A percentile compares a stretch with the other conserved stretches of the same genome.
These are phyloP conservation scores for Ceratobasidium sp. DNA, from an alignment of 1,284 basidiomycete genomes.

Conservation along the genomic window DNA sequence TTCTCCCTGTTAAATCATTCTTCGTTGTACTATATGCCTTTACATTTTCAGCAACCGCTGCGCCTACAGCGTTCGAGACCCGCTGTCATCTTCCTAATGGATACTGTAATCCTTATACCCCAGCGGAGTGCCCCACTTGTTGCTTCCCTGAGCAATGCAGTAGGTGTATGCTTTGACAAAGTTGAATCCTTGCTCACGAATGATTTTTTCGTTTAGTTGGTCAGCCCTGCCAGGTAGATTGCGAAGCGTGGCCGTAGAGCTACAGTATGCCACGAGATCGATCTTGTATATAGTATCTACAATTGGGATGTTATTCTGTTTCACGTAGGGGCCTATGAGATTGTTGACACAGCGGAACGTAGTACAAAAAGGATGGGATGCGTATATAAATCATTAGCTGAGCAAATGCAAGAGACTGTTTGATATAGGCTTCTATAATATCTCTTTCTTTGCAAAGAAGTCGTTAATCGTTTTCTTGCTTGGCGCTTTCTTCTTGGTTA, in stretches of 20 bases:
- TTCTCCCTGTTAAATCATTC: slow-evolving; percentile 15
- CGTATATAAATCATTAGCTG: slow-evolving; percentile 10
- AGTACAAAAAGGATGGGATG: background rate
- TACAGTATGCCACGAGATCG: background rate
- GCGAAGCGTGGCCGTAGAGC: background rate
- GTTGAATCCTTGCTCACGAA: too few relatives aligned
- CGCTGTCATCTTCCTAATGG: slow-evolving; percentile 41
- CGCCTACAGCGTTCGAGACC: slow-evolving; percentile 6
- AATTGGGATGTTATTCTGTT: background rate
- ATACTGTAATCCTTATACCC: slow-evolving; percentile 40
- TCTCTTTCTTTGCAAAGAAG: slow-evolving; percentile 30
- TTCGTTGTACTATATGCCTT: slow-evolving; percentile 10
- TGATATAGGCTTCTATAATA: too few relatives aligned
- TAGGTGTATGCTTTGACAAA: background rate
- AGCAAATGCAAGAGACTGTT: background rate
- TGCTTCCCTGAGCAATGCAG: slow-evolving; percentile 46
- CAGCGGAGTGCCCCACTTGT: slow-evolving; percentile 25
- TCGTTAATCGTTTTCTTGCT: slow-evolving; percentile 20
- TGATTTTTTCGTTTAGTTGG: background rate
- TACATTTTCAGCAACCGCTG: background rate
- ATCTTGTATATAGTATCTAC: background rate
- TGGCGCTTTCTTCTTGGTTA: background rate
- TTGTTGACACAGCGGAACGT: background rate
- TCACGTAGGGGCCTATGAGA: background rate
- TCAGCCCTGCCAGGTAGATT: slow-evolving; percentile 6